These are phyloP conservation scores for Xylariaceae sp. DNA, from an alignment of 2,329 filamentous ascomycete genomes.

Conservation along the genomic window DNA sequence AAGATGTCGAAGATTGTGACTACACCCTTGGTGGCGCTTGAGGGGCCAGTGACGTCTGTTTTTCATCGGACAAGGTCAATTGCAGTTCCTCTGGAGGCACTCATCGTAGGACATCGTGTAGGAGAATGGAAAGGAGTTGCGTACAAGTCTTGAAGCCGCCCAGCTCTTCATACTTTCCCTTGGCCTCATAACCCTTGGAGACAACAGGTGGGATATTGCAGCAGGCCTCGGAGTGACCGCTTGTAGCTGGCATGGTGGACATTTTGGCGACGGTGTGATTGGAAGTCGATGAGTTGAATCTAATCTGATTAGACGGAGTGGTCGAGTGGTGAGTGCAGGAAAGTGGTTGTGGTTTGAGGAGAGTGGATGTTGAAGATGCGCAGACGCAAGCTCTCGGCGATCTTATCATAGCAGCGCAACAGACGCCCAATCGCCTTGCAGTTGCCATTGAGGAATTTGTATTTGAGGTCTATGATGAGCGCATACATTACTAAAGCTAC, in stretches of 20 bases:
- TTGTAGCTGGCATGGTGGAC: slow-evolving; percentile 50
- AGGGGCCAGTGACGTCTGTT: slow-evolving; percentile 49
- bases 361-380: not conserved
- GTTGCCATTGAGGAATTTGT: too few species aligned
- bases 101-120: not conserved
- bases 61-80: not conserved
- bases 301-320: slow-evolving; percentile 7
- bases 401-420: too few species aligned
- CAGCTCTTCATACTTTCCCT: slow-evolving; percentile 56
- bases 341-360: too few species aligned
- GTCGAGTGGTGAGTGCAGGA: slow-evolving; percentile 13
- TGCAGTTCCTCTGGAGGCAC: not conserved
- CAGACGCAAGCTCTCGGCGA: slow-evolving; percentile 6
- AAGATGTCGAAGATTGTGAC: slow-evolving; percentile 68
- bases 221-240: slow-evolving; percentile 55
- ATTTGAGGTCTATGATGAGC: too few species aligned
- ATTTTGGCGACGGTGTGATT: slow-evolving; percentile 32
- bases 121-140: slow-evolving; percentile 3
- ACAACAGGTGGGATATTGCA: slow-evolving; percentile 59
- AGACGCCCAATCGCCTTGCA: too few species aligned
- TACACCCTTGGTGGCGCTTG: slow-evolving; percentile 54
- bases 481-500: too few species aligned
- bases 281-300: slow-evolving; percentile 10
- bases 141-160: slow-evolving; percentile 54
- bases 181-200: slow-evolving; percentile 51